Conservation (phyloP, 305 asterid species). For the Fraxinus albicans region DNA sequence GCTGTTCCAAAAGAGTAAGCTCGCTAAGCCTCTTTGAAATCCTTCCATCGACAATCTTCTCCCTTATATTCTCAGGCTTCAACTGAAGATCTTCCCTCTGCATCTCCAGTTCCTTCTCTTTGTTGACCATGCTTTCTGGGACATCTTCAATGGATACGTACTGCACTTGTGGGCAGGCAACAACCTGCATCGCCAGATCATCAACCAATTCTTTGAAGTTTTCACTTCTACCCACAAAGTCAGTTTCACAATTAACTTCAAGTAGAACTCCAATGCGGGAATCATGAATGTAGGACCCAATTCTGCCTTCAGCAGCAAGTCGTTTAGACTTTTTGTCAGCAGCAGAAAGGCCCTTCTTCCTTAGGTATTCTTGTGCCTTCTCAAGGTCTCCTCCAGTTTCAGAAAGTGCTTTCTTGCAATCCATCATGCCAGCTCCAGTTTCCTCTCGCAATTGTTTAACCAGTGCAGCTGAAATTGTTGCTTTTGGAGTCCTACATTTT, state of each 20-base stretch:
- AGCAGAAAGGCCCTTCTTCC: slow-evolving; percentile 85
- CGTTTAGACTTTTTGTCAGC: slow-evolving; percentile 92
- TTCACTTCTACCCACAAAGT: slow-evolving; percentile 88
- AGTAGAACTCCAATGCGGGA: slow-evolving; percentile 86
- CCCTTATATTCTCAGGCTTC: slow-evolving; percentile 83
- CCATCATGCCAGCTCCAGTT: slow-evolving; percentile 99
- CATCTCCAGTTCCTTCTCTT: slow-evolving; percentile 86
- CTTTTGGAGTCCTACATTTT: slow-evolving; percentile 56
- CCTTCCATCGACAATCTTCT: slow-evolving; percentile 84
- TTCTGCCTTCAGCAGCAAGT: slow-evolving; percentile 90
- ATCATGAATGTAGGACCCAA: slow-evolving; percentile 85
- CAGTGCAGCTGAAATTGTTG: slow-evolving; percentile 63
- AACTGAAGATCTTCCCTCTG: slow-evolving; percentile 85
- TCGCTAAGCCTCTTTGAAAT: slow-evolving; percentile 84
- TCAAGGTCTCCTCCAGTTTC: slow-evolving; percentile 89
- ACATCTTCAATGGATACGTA: slow-evolving; percentile 73
- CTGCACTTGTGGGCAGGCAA: slow-evolving; percentile 80
- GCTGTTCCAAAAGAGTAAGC: slow-evolving; percentile 83
- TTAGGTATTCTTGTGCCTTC: slow-evolving; percentile 83
- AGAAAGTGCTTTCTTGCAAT: slow-evolving; percentile 92
- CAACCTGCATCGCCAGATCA: slow-evolving; percentile 95
- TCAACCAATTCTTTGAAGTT: slow-evolving; percentile 71
- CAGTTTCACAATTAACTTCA: slow-evolving; percentile 95
- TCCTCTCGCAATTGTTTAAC: slow-evolving; percentile 95
- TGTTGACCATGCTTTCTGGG: slow-evolving; percentile 48